phyloP scores from a whole-genome alignment of 371 early-diverging fungal genomes.

The Mortierella sp. region DNA sequence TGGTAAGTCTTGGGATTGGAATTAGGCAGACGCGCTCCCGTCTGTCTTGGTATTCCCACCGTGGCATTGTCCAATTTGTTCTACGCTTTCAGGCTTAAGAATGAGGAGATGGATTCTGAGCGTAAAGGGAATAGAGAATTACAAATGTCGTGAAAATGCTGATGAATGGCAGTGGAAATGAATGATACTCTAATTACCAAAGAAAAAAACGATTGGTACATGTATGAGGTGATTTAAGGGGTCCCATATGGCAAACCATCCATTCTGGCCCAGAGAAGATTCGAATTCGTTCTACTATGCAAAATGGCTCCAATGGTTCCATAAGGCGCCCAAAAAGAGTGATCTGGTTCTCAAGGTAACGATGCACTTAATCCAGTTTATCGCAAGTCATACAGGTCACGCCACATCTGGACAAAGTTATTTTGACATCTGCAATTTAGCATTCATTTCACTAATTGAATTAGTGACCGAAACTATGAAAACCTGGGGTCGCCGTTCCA shows the following conservation, averaged over 20 bases:
- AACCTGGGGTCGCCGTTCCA: not conserved
- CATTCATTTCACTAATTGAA: not conserved
- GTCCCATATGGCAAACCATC: not conserved
- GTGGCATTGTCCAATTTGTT: slow-evolving; percentile 18
- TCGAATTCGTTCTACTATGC: not conserved
- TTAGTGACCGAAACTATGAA: not conserved
- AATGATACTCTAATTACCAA: no score
- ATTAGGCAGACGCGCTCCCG: slow-evolving; percentile 34
- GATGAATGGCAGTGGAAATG: no score
- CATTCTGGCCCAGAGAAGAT: no score
- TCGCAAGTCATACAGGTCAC: not conserved
- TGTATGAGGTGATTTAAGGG: not conserved
- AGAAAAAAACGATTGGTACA: no score
- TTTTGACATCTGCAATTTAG: not conserved
- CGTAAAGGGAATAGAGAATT: not conserved
- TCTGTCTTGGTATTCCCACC: slow-evolving; percentile 32
- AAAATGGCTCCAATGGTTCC: not conserved
- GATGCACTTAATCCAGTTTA: no score
- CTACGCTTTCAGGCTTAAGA: not conserved
- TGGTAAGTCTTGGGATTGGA: slow-evolving; percentile 41
- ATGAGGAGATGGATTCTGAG: not conserved
- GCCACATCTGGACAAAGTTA: not conserved
- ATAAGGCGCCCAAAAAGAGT: not conserved
- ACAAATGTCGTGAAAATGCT: not conserved
- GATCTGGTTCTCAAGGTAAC: no score